Conservation (phyloP, 148 eudicot species). For the Rhododendron simsii region DNA sequence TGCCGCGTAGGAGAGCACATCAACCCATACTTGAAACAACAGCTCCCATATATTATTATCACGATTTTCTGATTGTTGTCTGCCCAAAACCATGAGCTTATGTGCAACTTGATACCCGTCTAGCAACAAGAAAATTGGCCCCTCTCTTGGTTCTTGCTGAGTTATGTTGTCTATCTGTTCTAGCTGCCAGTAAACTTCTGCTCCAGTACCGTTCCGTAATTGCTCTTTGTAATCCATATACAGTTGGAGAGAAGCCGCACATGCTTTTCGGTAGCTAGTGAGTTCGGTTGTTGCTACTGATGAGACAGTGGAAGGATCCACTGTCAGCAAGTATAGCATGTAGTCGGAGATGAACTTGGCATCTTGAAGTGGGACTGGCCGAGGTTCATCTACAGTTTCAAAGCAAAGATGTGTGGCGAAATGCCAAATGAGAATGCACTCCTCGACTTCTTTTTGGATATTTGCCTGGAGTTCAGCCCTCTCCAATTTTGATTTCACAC, state of each 20-base stretch:
- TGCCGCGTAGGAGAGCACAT: neutral
- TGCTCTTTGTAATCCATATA: rapidly evolving
- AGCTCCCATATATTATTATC: neutral
- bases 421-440: neutral
- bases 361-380: neutral
- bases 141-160: neutral
- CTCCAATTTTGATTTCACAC: neutral
- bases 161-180: neutral
- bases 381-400: neutral
- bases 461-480: neutral
- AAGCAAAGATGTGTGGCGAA: neutral
- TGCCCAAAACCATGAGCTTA: neutral
- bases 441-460: neutral
- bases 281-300: neutral
- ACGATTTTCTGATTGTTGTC: rapidly evolving
- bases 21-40: neutral
- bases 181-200: neutral
- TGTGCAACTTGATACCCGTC: neutral
- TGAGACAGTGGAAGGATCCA: neutral
- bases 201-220: neutral
- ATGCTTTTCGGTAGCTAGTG: neutral
- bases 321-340: neutral
- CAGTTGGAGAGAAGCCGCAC: neutral
- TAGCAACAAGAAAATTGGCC: neutral
- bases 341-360: neutral